Evolutionary conservation across 345 rosid species (phyloP).

Genomic region (Acer campestre): DNA sequence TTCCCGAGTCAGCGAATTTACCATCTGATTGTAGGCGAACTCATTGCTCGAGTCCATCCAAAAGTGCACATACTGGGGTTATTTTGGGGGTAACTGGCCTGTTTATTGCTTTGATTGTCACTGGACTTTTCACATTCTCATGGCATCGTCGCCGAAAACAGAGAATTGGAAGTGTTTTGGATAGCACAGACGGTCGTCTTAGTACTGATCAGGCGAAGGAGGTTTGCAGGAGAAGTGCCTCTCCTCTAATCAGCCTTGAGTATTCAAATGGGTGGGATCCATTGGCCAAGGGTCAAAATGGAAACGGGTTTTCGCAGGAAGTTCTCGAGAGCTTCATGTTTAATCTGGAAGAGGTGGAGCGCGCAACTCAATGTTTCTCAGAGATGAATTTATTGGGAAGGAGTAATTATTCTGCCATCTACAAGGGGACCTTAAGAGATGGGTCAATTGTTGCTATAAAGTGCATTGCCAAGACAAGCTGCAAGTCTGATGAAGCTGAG

Average conservation of each 20-base stretch:
- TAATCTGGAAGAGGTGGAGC: conserved; percentile 90
- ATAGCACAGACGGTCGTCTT: conserved; percentile 57
- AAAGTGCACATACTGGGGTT: conserved; percentile 39
- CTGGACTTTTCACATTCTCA: conserved; percentile 50
- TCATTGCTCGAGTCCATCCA: conserved; percentile 37
- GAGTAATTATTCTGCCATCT: conserved; percentile 71
- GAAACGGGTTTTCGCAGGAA: conserved; percentile 69
- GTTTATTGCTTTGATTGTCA: conserved; percentile 36
- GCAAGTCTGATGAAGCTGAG: conserved; percentile 79
- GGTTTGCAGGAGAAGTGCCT: conserved; percentile 55
- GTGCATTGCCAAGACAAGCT: conserved; percentile 82
- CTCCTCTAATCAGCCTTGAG: conserved; percentile 84
- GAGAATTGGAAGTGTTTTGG: conserved; percentile 64
- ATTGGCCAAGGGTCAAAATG: conserved; percentile 55
- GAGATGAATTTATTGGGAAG: conserved; percentile 75
- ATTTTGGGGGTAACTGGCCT: conserved; percentile 53
- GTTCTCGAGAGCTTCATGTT: conserved; percentile 88
- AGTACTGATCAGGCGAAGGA: conserved; percentile 73
- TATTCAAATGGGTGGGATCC: conserved; percentile 97
- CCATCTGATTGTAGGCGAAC: conserved; percentile 46
- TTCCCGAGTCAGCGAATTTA: conserved; percentile 70
- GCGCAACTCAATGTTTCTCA: conserved; percentile 90
- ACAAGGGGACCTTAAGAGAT: conserved; percentile 83
- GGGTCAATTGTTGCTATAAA: conserved; percentile 76
- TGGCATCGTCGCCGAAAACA: conserved; percentile 73